Base-by-base conservation (phyloP, 805 yeast genomes). In the Wickerhamiella australiensis region DNA sequence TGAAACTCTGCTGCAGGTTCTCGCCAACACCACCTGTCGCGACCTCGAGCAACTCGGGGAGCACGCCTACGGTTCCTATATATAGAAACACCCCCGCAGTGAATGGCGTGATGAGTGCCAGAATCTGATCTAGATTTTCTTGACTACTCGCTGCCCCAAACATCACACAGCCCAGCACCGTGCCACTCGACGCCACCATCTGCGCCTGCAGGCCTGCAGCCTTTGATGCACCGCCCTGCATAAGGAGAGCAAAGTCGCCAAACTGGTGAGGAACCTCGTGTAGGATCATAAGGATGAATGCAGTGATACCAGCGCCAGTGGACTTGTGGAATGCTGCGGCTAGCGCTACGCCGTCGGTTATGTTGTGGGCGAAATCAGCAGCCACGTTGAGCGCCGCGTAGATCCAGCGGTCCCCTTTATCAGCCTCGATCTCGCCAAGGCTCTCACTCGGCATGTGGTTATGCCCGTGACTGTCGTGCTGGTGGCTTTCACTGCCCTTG, bases 221-320 rank as follows among this genome's bases (percentile, higher is more conserved):
- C 63, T 78, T 78, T 18, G 83, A 69, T 55, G 79, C 75, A 0
- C 90, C 90, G 20, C 80, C 80, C 57, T 79, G 78, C 53, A 80
- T 73, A 52, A 83, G 66, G 22, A 83, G 66, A 0, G 87, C 88
- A 65, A 79, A 83, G 59, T 83, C 92, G 44, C 90, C 88, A 53
- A 83, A 74, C 59, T 82, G 86, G 61, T 83, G 92, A 5, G 92
- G 92, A 45, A 82, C 75, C 61, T 83, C 92, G 61, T 83, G 92
- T 63, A 80, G 74, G 53, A 82, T 72, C 25, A 82, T 80, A 1
- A 88, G 85, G 33, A 82, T 64, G 20, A 82, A 75, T 0, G 88
- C 80, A 2, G 82, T 72, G 21, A 81, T 76, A 0, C 92, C 92
- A 15, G 76, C 78, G 42, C 64, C 67, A 47, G 73, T 71, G 37